A percentile compares a stretch with the other conserved stretches of the same genome.
These are phyloP conservation scores for Liriodendron chinense DNA, from an alignment of 164 flowering plant species.

Conservation along the genomic window DNA sequence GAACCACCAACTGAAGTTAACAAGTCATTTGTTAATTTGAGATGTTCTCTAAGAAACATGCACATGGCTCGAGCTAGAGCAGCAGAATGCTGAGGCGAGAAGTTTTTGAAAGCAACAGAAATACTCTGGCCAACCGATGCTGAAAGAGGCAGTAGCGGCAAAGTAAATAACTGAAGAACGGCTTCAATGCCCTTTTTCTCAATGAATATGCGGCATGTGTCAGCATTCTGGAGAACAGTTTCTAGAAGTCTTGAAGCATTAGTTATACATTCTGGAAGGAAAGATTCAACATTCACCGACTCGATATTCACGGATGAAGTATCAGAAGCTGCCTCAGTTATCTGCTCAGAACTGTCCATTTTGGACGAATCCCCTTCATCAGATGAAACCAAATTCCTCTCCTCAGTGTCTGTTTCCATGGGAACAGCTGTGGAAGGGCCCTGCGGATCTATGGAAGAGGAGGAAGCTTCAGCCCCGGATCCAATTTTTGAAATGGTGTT, in stretches of 20 bases:
- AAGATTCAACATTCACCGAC: slow-evolving; percentile 42
- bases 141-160: slow-evolving; percentile 68
- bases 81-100: slow-evolving; percentile 82
- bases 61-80: slow-evolving; percentile 75
- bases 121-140: slow-evolving; percentile 65
- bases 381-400: slow-evolving; percentile 29
- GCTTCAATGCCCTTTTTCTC: slow-evolving; percentile 93
- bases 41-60: slow-evolving; percentile 63
- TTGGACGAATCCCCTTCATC: slow-evolving; percentile 50
- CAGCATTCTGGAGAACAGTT: slow-evolving; percentile 87
- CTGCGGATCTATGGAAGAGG: slow-evolving; percentile 32
- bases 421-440: slow-evolving; percentile 53
- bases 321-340: slow-evolving; percentile 50
- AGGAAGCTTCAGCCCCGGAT: slow-evolving; percentile 42
- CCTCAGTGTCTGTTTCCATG: slow-evolving; percentile 84
- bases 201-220: slow-evolving; percentile 79
- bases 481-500: slow-evolving; percentile 62
- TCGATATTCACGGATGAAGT: slow-evolving; percentile 41
- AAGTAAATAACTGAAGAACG: slow-evolving; percentile 65
- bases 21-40: slow-evolving; percentile 52
- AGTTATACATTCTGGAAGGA: slow-evolving; percentile 69
- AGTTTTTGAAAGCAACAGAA: slow-evolving; percentile 74
- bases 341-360: slow-evolving; percentile 44
- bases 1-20: slow-evolving; percentile 50
- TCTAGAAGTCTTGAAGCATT: slow-evolving; percentile 87